Evolutionary conservation across 805 yeast genomes (phyloP), one percentile per base, ranked within the genome.

Genomic region (Yamadazyma laniorum): DNA sequence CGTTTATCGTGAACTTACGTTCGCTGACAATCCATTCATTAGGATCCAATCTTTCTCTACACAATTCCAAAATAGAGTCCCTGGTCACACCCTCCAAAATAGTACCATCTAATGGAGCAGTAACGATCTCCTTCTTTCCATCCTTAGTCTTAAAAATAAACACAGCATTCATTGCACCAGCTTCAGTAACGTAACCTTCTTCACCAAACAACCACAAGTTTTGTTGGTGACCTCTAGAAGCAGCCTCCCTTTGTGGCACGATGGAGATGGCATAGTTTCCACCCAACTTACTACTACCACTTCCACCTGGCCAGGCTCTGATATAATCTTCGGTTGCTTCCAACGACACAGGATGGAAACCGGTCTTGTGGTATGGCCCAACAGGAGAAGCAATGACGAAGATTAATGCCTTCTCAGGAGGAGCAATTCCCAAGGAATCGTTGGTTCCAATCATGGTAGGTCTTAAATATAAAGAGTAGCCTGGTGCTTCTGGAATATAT

Each of bases 271-370:
- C 99, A 59, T 91, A 91, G 74, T 91, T 91, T 45, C 96, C 97
- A 65, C 99, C 99, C 55, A 91, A 79, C 68, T 91, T 91, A 65
- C 79, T 83, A 78, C 91, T 85, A 67, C 99, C 99, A 53, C 81
- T 89, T 64, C 98, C 99, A 56, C 96, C 96, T 59, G 98, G 98
- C 98, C 98, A 91, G 21, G 99, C 98, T 72, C 99, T 85, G 23
- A 90, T 90, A 35, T 96, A 96, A 53, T 86, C 81, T 59, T 88
- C 95, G 25, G 96, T 90, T 50, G 98, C 97, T 69, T 91, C 96
- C 48, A 93, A 75, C 45, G 79, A 74, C 38, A 93, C 96, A 29
- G 98, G 96, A 68, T 90, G 89, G 80, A 91, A 91, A 14, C 98
- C 97, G 14, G 96, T 85, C 55, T 84, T 75, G 47, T 51, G 66